Conservation (phyloP, 208 protist genomes). For the Leishmania braziliensis region DNA sequence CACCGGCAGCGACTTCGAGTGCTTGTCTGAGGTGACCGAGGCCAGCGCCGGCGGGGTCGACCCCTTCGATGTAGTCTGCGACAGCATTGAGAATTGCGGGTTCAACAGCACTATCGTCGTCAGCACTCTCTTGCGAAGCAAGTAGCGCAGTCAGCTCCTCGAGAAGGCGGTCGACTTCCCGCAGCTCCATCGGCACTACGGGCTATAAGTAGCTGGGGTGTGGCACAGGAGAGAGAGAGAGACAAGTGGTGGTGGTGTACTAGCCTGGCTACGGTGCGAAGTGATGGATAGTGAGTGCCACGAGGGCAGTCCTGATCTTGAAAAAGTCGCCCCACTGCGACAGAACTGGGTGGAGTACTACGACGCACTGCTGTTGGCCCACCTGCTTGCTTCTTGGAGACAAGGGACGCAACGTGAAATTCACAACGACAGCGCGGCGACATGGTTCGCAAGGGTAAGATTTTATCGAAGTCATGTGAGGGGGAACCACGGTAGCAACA, state of each 20-base stretch:
- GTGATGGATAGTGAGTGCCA: neutral
- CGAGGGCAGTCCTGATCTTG: neutral
- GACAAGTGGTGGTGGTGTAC: neutral
- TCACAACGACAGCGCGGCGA: neutral
- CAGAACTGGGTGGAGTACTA: neutral
- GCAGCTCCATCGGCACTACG: constrained; percentile 3
- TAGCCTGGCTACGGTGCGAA: neutral
- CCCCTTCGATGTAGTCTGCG: constrained; percentile 34
- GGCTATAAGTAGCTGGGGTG: neutral
- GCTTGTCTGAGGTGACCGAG: constrained; percentile 13
- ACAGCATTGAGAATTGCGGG: constrained; percentile 23
- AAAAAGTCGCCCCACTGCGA: neutral
- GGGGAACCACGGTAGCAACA: neutral
- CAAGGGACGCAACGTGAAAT: neutral
- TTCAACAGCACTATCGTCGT: constrained; percentile 9
- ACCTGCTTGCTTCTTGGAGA: neutral
- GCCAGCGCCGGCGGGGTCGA: constrained; percentile 20
- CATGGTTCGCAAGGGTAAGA: neutral
- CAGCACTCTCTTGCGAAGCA: neutral
- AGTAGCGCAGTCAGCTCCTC: constrained; percentile 13
- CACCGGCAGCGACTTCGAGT: constrained; percentile 9
- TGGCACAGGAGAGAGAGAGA: neutral
- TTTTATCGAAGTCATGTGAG: neutral
- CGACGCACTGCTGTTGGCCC: neutral
- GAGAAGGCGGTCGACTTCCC: constrained; percentile 16